A percentile compares a stretch with the other conserved stretches of the same genome.
phyloP scores from a whole-genome alignment of 208 protist species.

The Wallacemonas rigidus region DNA sequence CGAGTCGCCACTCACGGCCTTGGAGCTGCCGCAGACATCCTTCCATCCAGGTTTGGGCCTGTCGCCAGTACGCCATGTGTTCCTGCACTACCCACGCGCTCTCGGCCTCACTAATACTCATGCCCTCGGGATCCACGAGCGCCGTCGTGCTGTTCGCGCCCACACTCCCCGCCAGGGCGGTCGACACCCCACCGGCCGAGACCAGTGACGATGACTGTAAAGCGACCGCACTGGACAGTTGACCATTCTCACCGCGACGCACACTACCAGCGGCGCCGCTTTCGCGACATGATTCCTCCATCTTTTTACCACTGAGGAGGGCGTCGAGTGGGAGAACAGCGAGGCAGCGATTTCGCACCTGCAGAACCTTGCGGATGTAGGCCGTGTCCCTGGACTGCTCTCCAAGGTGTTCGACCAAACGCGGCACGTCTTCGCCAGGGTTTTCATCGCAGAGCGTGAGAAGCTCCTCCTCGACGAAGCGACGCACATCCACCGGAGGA shows the following conservation, averaged over 20 bases:
- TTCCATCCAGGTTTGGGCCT: constrained; percentile 74
- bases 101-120: constrained; percentile 2
- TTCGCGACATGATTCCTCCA: constrained; percentile 23
- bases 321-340: constrained; percentile 57
- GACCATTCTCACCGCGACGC: neutral
- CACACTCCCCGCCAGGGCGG: no score
- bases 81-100: constrained; percentile 41
- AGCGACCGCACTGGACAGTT: no score
- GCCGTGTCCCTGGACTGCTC: constrained; percentile 50
- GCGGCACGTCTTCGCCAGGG: constrained; percentile 56
- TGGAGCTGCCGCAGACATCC: constrained; percentile 70
- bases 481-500: constrained; percentile 64
- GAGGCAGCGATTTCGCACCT: constrained; percentile 65
- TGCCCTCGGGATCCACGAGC: neutral
- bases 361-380: constrained; percentile 65
- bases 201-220: neutral
- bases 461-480: constrained; percentile 74
- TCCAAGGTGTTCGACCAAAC: constrained; percentile 76
- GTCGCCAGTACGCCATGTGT: constrained; percentile 73
- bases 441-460: constrained; percentile 70
- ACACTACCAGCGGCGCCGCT: neutral
- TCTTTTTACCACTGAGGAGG: constrained; percentile 34
- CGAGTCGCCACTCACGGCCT: constrained; percentile 78
- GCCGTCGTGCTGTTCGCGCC: neutral
- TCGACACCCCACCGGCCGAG: neutral